These are phyloP conservation scores for Ajuga chamaepitys DNA, from an alignment of 257 asterid genomes.

Conservation along the genomic window DNA sequence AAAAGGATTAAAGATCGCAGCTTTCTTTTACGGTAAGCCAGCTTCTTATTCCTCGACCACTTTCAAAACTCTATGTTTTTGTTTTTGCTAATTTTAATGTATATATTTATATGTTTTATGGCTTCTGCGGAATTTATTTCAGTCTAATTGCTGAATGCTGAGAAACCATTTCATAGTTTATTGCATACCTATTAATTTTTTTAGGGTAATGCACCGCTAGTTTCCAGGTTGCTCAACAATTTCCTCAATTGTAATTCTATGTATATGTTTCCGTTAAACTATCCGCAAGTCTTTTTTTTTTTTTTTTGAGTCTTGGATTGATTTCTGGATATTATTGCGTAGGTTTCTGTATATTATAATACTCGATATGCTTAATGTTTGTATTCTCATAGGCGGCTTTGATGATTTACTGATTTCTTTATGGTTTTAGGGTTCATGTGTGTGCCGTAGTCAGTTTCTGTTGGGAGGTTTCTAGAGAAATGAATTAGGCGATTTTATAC, in stretches of 20 bases:
- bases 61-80: not conserved
- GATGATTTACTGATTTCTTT: not conserved
- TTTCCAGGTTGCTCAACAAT: constrained; percentile 11
- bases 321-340: not conserved
- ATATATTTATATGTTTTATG: not conserved
- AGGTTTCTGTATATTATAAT: not conserved
- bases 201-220: constrained; percentile 5
- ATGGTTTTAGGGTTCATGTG: constrained; percentile 16
- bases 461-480: not conserved
- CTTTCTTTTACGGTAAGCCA: constrained; percentile 13
- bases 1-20: not conserved
- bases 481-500: not conserved
- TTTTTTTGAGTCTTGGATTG: not conserved
- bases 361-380: not conserved
- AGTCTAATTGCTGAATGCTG: not conserved
- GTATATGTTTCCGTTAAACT: not conserved
- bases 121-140: not conserved
- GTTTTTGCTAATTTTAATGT: not conserved
- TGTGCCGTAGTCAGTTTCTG: not conserved
- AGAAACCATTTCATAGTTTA: not conserved
- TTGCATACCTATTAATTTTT: not conserved
- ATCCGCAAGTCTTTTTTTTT: not conserved
- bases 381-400: not conserved
- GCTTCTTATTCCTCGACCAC: not conserved
- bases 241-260: not conserved